phyloP scores from a whole-genome alignment of 371 early-diverging fungal species.

The Mucor piriformis region DNA sequence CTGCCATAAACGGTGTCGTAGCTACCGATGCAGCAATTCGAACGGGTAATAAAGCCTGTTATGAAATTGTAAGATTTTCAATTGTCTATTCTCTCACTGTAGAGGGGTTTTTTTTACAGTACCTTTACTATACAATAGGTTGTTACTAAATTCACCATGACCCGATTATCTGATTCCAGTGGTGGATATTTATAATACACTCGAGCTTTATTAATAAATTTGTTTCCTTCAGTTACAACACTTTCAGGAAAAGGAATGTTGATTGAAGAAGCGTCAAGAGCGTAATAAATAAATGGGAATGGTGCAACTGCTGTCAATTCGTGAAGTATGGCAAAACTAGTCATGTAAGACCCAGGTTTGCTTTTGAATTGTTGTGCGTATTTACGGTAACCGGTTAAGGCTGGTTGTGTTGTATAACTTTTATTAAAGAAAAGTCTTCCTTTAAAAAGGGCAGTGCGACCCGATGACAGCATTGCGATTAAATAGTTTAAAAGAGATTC shows the following conservation, averaged over 20 bases:
- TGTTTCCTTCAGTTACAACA: constrained; percentile 71
- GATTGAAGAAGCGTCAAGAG: constrained; percentile 53
- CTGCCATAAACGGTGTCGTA: constrained; percentile 76
- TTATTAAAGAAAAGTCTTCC: too few species aligned
- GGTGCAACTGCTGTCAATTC: constrained; percentile 90
- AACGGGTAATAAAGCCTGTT: constrained; percentile 62
- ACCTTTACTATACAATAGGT: constrained; percentile 86
- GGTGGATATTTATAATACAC: constrained; percentile 60
- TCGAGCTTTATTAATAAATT: constrained; percentile 58
- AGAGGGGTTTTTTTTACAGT: constrained; percentile 2
- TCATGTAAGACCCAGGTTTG: constrained; percentile 80
- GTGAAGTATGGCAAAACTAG: constrained; percentile 84
- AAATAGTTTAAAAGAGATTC: too few species aligned
- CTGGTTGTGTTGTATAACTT: constrained; percentile 1
- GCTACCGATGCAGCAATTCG: constrained; percentile 66
- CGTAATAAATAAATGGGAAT: constrained; percentile 74
- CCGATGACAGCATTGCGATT: too few species aligned
- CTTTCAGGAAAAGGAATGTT: constrained; percentile 70
- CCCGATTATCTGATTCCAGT: constrained; percentile 47
- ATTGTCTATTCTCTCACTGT: background rate
- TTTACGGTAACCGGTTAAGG: constrained; percentile 19
- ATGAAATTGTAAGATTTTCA: too few species aligned
- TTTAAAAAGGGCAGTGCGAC: too few species aligned
- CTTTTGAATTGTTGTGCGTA: constrained; percentile 69
- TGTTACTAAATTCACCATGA: constrained; percentile 77